Evolutionary conservation across 441 rosid genomes (phyloP), one percentile per base, ranked within the genome.

Genomic region (Biscutella auriculata): DNA sequence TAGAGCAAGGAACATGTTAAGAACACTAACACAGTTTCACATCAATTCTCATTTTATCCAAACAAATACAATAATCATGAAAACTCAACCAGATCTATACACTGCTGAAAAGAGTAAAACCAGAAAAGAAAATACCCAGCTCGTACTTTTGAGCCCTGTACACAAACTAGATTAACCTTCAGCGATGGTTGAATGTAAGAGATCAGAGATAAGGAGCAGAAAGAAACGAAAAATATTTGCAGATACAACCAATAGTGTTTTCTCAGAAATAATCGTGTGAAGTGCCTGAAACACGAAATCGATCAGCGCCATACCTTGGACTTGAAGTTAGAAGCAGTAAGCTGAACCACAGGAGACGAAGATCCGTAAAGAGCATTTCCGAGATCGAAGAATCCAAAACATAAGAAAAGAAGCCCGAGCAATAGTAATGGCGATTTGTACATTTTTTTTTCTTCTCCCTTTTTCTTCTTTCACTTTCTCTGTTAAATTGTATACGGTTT

Each of bases 291-390:
- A 42, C 19, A 53, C 26, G 63, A 33, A 36, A 67, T 60, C 62
- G 52, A 67, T 30, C 3, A 53, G 32, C 11, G 58, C 0, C 47
- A 43, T 72, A 89, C 99, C 95, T 93, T 93, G 74, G 95, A 89
- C 77, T 87, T 89, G 80, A 94, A 94, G 77, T 94, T 94, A 78
- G 90, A 74, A 41, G 95, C 95, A 67, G 79, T 89, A 66, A 94
- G 95, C 82, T 94, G 99, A 63, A 87, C 70, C 11, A 94, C 99
- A 6, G 97, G 95, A 4, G 99, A 89, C 1, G 97, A 89, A 25
- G 99, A 71, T 14, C 82, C 88, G 65, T 94, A 94, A 52, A 94
- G 76, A 51, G 96, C 97, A 32, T 64, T 48, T 14, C 79, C 63
- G 47, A 70, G 30, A 33, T 59, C 53, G 65, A 77, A 62, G 40